Base-by-base conservation (phyloP, 495 filamentous ascomycete species). In the Aspergillus sclerotiicarbonarius region DNA sequence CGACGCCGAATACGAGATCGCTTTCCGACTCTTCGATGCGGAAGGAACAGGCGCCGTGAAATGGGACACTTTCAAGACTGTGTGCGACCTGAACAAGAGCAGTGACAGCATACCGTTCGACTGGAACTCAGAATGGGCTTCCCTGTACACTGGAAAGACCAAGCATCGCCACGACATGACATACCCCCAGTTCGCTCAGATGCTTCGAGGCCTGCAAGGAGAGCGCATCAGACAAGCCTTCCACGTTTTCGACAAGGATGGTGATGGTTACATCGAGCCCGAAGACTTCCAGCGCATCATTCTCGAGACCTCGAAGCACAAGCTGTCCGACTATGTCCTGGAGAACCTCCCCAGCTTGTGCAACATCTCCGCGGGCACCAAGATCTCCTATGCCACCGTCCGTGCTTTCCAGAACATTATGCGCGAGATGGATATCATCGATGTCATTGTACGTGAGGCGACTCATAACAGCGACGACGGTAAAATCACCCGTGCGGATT, bases 1-100 rank as follows among this genome's bases (percentile, higher is more conserved):
- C 59, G 94, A 98, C 62, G 95, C 94, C 66, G 95, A 98, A 71
- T 98, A 98, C 70, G 92, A 98, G 74, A 97, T 98, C 62, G 93
- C 92, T 5, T 98, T 97, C 76, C 89, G 95, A 56, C 82, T 98
- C 29, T 98, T 98, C 74, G 94, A 98, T 63, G 73, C 87, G 59
- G 84, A 94, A 25, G 84, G 89, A 35, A 87, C 82, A 19, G 94
- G 94, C 4, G 81, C 77, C 19, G 90, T 98, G 64, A 91, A 90
- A 64, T 96, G 91, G 63, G 90, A 95, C 1, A 83, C 90, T 64
- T 91, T 98, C 72, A 81, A 88, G 64, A 79, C 81, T 33, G 45
- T 92, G 33, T 96, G 92, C 71, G 86, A 90, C 65, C 76, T 82
- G 62, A 94, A 92, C 80, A 96, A 91, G 77, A 87, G 84, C 3